These are phyloP conservation scores for Trichothecium roseum DNA, from an alignment of 2,329 filamentous ascomycete species.

Conservation along the genomic window DNA sequence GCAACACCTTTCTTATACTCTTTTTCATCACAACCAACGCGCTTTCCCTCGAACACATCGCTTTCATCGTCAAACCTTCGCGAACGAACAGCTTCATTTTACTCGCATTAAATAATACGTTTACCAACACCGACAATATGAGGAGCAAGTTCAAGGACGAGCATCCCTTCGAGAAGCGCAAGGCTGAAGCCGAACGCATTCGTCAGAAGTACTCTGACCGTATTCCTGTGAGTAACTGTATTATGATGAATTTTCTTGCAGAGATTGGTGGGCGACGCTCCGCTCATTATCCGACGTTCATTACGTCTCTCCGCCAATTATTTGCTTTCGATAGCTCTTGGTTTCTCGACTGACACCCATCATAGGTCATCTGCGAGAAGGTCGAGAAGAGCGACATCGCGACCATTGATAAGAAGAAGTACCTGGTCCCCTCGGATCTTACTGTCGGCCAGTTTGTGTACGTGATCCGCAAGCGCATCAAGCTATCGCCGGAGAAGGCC, in stretches of 20 bases:
- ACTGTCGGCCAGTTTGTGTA: slow-evolving; percentile 99
- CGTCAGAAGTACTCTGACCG: slow-evolving; percentile 98
- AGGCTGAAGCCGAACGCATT: slow-evolving; percentile 98
- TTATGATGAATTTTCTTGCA: too few relatives aligned
- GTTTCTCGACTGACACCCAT: neutral
- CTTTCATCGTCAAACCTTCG: neutral
- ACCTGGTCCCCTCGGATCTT: slow-evolving; percentile 91
- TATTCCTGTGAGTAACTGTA: slow-evolving; percentile 68
- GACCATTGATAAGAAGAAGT: slow-evolving; percentile 99
- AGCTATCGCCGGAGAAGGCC: slow-evolving; percentile 98
- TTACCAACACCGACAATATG: slow-evolving; percentile 59
- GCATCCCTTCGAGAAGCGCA: slow-evolving; percentile 99
- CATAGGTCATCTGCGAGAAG: slow-evolving; percentile 97
- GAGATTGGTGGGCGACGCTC: too few relatives aligned
- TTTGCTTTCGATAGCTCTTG: too few relatives aligned
- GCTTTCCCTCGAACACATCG: neutral
- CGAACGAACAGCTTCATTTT: neutral
- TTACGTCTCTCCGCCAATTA: too few relatives aligned
- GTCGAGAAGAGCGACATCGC: slow-evolving; percentile 99
- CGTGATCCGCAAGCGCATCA: slow-evolving; percentile 99
- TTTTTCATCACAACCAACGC: slow-evolving; percentile 5
- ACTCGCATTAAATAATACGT: neutral
- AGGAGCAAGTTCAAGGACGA: slow-evolving; percentile 99
- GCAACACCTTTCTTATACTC: neutral
- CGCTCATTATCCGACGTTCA: too few relatives aligned